Evolutionary conservation across 257 asterid genomes (phyloP).

Genomic region (Solanum etuberosum): DNA sequence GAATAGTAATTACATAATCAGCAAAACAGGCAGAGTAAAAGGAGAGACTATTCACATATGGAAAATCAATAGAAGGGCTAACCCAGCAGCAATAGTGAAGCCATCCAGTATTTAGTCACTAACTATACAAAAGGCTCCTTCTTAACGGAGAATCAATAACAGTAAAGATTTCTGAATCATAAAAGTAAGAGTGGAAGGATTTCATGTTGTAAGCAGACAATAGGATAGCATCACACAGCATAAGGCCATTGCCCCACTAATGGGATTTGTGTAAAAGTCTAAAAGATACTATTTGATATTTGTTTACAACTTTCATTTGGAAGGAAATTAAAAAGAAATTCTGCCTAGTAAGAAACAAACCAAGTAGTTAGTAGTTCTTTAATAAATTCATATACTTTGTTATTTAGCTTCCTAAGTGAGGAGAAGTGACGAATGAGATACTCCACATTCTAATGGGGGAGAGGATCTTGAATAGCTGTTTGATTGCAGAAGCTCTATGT

Average conservation of each 20-base stretch:
- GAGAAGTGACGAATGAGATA: not conserved
- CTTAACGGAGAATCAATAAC: not conserved
- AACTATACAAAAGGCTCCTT: not conserved
- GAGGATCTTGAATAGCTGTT: not conserved
- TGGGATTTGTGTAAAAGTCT: not conserved
- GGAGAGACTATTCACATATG: not conserved
- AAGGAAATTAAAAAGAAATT: not conserved
- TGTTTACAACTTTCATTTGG: not conserved
- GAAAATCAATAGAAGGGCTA: not conserved
- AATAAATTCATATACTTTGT: not conserved
- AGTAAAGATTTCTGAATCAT: not conserved
- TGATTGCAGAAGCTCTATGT: not conserved
- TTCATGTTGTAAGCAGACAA: not conserved
- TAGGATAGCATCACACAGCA: not conserved
- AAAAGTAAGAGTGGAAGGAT: not conserved
- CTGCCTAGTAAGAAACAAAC: not conserved
- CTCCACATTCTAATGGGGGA: not conserved
- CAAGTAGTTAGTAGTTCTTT: not conserved
- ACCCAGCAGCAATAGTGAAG: not conserved
- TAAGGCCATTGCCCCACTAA: not conserved
- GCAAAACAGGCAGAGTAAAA: not conserved
- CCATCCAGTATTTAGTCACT: not conserved
- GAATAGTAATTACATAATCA: not conserved
- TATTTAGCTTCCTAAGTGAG: not conserved
- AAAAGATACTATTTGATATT: not conserved